Base-by-base conservation (phyloP, 148 eudicot genomes). In the Rhododendron kiyosumense region DNA sequence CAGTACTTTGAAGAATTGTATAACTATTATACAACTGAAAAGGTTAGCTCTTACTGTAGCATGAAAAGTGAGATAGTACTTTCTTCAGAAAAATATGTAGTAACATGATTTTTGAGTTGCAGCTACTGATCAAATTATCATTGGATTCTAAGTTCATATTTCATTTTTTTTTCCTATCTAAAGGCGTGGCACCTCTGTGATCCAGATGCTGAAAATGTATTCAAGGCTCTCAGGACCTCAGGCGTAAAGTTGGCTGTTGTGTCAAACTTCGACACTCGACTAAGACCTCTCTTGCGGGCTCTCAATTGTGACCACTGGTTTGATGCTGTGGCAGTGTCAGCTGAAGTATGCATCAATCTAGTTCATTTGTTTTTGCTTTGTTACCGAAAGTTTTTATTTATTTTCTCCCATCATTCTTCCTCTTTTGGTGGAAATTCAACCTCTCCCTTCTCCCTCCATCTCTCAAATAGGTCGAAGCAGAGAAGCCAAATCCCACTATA, bases 121-220 rank as follows among this genome's bases (percentile, higher is more conserved):
- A n/a, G n/a, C n/a, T n/a, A n/a, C n/a, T n/a, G n/a, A n/a, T n/a
- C n/a, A n/a, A n/a, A n/a, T 9, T 20, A 9, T 26, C 43, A 69
- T 71, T 20, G 74, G 45, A 71, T 82, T 86, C 69, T 41, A 57
- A 75, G 2, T 75, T 73, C 6, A 81, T 71, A 32, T 78, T n/a
- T 22, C 32, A 34, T 69, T 59, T 77, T 41, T 41, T 86, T 41
- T 46, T 6, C 75, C 46, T 59, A 79, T 80, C 78, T 7, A n/a
- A 86, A 96, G 98, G 99, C 99, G n/a, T 97, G 99, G 99, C 93
- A 94, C 88, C 95, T 97, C 48, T 93, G 95, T 83, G 99, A 95
- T 88, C 98, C 94, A 26, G 93, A 95, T 82, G 99, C 99, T 83
- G 98, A 90, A 89, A 91, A 90, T 86, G 99, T 95, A 59, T 97